Evolutionary conservation across 768 basidiomycete species (phyloP), one percentile per base, ranked within the genome.

Genomic region (Dioszegia crocea): DNA sequence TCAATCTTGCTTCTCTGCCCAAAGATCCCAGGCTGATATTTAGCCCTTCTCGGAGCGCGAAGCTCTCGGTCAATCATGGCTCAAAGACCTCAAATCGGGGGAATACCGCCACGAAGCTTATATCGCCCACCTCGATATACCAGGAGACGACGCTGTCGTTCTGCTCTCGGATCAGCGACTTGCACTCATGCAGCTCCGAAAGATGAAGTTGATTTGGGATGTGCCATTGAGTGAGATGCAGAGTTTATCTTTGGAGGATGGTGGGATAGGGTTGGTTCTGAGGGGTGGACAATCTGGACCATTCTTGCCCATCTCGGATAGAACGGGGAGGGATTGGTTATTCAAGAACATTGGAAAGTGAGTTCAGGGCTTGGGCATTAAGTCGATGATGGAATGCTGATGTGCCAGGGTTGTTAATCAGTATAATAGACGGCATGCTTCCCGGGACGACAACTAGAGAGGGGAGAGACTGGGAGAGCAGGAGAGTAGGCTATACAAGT

Each of bases 1-100:
- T 79, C 12, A n/a, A n/a, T 23, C 27, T 30, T 21, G 38, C 2
- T 39, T 6, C 14, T 46, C 33, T 23, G 41, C 49, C 17, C 14
- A 24, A 2, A 39, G 33, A 12, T 10, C 58, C 39, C 60, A 30
- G 17, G 21, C 52, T 49, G 45, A 61, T 24, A 21, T 53, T 54
- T 54, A 94, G 90, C 85, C 94, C 0, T 98, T 89, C 78, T 88
- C 89, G 48, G 83, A 84, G 33, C 86, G 92, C 5, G 93, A 96
- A 75, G 90, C 93, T 0, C 79, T 89, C 8, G 96, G 96, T 5
- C 96, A 98, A 77, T 90, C 87, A 67, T 98, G 96, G 94, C 86
- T 98, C 82, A 89, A 85, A 78, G 94, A 97, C 72, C 77, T 98
- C 16, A 90, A 66, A 53, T 63, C 66, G 58, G 96, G 94, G 10